These are phyloP conservation scores for Ophiorrhiza pumila DNA, from an alignment of 257 asterid genomes.

Conservation along the genomic window DNA sequence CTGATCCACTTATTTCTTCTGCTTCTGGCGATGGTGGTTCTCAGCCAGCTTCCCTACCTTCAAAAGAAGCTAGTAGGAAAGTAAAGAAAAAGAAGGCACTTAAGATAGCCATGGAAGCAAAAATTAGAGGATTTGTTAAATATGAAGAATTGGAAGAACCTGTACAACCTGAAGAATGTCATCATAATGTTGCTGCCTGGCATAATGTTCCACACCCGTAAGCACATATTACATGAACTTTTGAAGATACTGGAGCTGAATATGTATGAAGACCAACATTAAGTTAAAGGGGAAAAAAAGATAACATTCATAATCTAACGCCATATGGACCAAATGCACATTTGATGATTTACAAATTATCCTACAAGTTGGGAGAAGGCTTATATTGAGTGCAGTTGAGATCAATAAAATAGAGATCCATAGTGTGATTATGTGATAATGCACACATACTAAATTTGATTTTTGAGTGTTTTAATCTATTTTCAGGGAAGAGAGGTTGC, in stretches of 20 bases:
- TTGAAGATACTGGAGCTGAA: neutral
- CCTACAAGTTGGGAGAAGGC: neutral
- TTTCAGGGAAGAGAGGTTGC: conserved; percentile 89
- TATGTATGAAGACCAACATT: conserved; percentile 1
- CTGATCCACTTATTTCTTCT: conserved; percentile 57
- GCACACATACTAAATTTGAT: neutral
- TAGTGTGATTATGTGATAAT: neutral
- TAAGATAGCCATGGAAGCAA: conserved; percentile 85
- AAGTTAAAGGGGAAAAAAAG: neutral
- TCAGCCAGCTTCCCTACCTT: conserved; percentile 49
- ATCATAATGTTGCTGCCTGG: conserved; percentile 89
- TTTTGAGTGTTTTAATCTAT: conserved; percentile 2
- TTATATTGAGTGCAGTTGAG: neutral
- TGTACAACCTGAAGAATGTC: conserved; percentile 54
- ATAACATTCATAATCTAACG: neutral
- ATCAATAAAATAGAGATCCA: neutral
- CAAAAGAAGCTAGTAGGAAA: conserved; percentile 43
- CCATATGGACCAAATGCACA: neutral
- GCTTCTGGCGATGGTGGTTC: conserved; percentile 73
- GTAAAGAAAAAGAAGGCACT: conserved; percentile 56
- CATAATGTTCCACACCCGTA: conserved; percentile 98
- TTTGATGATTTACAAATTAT: neutral
- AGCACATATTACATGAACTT: conserved; percentile 20
- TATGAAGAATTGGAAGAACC: conserved; percentile 65
- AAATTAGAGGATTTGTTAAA: conserved; percentile 76